These are phyloP conservation scores for Saturnispora gosingensis DNA, from an alignment of 805 yeast species.

Conservation along the genomic window DNA sequence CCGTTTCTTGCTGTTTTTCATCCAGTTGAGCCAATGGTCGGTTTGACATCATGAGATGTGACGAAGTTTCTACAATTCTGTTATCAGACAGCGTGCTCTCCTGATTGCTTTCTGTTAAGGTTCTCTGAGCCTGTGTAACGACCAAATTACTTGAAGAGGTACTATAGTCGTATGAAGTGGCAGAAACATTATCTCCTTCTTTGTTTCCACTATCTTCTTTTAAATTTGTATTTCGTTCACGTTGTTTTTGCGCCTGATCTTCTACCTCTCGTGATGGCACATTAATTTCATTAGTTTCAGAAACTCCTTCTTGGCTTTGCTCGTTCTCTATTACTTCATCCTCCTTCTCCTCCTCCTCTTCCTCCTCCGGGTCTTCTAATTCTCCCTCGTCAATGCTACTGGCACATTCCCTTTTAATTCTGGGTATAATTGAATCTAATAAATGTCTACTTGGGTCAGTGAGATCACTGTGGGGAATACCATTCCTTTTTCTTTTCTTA, in stretches of 20 bases:
- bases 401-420: neutral
- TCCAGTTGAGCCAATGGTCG: neutral
- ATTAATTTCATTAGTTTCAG: neutral
- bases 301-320: neutral
- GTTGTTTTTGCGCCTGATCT: neutral
- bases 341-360: neutral
- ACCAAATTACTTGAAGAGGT: neutral
- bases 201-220: neutral
- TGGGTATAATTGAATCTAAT: neutral
- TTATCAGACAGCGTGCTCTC: neutral
- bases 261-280: neutral
- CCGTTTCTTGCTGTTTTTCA: neutral
- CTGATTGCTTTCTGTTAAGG: neutral
- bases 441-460: conserved; percentile 1
- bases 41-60: neutral
- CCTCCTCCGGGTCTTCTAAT: neutral
- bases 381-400: neutral
- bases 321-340: neutral
- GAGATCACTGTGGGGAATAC: neutral
- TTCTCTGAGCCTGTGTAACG: neutral
- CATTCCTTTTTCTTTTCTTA: neutral
- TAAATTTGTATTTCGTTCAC: neutral
- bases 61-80: neutral
- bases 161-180: neutral
- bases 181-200: neutral